Base-by-base conservation (phyloP, 164 flowering plant species). In the Liquidambar formosana region DNA sequence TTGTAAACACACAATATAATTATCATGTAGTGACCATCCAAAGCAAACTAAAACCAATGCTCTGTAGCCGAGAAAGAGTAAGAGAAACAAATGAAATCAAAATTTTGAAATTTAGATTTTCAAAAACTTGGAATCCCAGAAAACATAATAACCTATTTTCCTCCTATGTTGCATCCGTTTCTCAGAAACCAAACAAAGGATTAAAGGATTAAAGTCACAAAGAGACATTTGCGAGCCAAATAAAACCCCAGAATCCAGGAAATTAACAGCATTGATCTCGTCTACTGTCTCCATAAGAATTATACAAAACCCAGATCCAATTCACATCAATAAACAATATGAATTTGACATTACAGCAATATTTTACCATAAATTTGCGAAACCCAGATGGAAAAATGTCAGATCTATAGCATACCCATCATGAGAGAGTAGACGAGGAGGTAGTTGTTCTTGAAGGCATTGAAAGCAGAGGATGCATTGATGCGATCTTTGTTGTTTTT, bases 361-460 rank as follows among this genome's bases (percentile, higher is more conserved):
- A 16, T 5, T 14, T 6, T 9, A 51, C 19, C n/a, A 23, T 8
- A 54, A 22, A 22, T 33, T 2, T 33, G 41, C 2, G 15, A 22
- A 22, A 22, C 58, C 15, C 15, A 23, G 4, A 10, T 54, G 12
- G 28, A 19, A n/a, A 51, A 44, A 52, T 51, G 45, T 14, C 56
- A 22, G 27, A 22, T 0, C 14, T 53, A 22, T 26, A 13, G 57
- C 43, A 19, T 81, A 96, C 99, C 98, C 99, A 96, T 96, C 99
- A 96, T 96, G 69, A 96, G 96, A 66, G 98, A 96, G 84, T 93
- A 96, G 45, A 96, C 97, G 51, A 96, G 66, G 48, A 96, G 80
- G 79, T 96, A 93, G 74, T 90, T 96, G 86, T 96, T 96, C 89
- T 92, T 96, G 90, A 96, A 96, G 61, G 96, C 77, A 82, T 83